Evolutionary conservation across 1,284 basidiomycete species (phyloP).

Genomic region (Laetiporus sulphureus): DNA sequence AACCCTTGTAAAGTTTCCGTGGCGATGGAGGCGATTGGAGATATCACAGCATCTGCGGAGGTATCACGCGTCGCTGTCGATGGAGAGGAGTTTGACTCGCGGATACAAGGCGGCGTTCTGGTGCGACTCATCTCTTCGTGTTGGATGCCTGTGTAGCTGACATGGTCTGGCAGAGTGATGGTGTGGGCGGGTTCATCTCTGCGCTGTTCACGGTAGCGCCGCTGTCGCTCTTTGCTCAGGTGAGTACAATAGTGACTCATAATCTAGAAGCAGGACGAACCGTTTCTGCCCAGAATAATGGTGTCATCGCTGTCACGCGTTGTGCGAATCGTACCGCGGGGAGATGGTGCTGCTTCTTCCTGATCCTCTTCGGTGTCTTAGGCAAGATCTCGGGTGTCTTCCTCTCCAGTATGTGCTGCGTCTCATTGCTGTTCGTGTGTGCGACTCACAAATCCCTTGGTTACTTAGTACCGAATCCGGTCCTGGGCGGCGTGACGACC

Average conservation of each 20-base stretch:
- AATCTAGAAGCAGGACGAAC: background rate
- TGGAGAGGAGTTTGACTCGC: conserved; percentile 68
- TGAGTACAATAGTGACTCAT: conserved; percentile 10
- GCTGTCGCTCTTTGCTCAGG: conserved; percentile 75
- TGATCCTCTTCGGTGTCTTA: conserved; percentile 67
- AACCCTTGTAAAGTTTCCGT: conserved; percentile 53
- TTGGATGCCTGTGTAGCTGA: background rate
- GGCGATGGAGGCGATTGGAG: conserved; percentile 83
- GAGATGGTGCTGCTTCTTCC: conserved; percentile 66
- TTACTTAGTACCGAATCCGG: conserved; percentile 60
- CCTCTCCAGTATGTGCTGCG: conserved; percentile 47
- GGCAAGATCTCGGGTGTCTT: conserved; percentile 80
- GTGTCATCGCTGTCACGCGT: conserved; percentile 72
- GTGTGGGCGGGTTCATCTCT: conserved; percentile 67
- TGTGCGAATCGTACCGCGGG: conserved; percentile 73
- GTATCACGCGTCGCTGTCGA: conserved; percentile 66
- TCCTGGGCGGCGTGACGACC: conserved; percentile 80
- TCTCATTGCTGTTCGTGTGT: background rate
- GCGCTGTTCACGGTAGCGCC: conserved; percentile 80
- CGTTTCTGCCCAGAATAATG: conserved; percentile 54
- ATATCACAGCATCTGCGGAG: conserved; percentile 82
- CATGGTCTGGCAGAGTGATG: conserved; percentile 47
- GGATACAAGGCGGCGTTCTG: conserved; percentile 82
- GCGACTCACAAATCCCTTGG: conserved; percentile 1
- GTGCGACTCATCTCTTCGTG: conserved; percentile 31